Conservation (phyloP, 225 moss, liverwort and hornwort genomes). For the Antitrichia curtipendula region DNA sequence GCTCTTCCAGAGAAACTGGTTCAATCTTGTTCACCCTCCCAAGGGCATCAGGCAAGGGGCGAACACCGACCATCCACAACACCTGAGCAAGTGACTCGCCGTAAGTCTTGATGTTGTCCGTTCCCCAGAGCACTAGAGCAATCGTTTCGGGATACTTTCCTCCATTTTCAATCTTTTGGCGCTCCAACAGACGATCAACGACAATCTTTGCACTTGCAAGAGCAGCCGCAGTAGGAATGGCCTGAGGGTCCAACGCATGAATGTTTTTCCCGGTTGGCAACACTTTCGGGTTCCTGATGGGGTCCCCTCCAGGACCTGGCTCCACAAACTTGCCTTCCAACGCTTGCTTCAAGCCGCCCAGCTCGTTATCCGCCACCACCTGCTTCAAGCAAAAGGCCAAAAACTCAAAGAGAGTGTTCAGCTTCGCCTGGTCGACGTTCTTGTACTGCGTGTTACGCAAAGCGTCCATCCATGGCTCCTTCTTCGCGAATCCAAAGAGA, state of each 20-base stretch:
- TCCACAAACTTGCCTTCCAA: slow-evolving; percentile 89
- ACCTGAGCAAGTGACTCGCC: slow-evolving; percentile 98
- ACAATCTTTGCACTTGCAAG: slow-evolving; percentile 87
- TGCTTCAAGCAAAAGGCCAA: slow-evolving; percentile 94
- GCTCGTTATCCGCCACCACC: slow-evolving; percentile 89
- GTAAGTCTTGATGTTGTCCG: slow-evolving; percentile 98
- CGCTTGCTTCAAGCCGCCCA: slow-evolving; percentile 87
- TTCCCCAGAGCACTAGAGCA: slow-evolving; percentile 94
- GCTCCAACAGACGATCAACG: slow-evolving; percentile 81
- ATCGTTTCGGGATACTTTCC: slow-evolving; percentile 93
- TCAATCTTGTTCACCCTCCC: slow-evolving; percentile 98
- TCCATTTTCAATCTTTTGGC: slow-evolving; percentile 82
- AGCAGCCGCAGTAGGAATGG: slow-evolving; percentile 88
- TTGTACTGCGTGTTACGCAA: slow-evolving; percentile 52
- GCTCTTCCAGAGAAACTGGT: slow-evolving; percentile 80
- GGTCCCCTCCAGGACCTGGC: slow-evolving; percentile 97
- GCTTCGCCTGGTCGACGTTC: slow-evolving; percentile 49
- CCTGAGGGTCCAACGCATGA: slow-evolving; percentile 88
- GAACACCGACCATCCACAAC: slow-evolving; percentile 97
- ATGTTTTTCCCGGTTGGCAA: slow-evolving; percentile 95
- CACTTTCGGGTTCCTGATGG: slow-evolving; percentile 92
- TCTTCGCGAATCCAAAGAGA: slow-evolving; percentile 74
- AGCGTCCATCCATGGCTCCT: slow-evolving; percentile 85
- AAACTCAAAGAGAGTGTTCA: slow-evolving; percentile 73
- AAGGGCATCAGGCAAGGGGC: slow-evolving; percentile 84